Evolutionary conservation across 192 early-diverging fungal genomes (phyloP).

Genomic region (Rhizoclosmatium globosum): DNA sequence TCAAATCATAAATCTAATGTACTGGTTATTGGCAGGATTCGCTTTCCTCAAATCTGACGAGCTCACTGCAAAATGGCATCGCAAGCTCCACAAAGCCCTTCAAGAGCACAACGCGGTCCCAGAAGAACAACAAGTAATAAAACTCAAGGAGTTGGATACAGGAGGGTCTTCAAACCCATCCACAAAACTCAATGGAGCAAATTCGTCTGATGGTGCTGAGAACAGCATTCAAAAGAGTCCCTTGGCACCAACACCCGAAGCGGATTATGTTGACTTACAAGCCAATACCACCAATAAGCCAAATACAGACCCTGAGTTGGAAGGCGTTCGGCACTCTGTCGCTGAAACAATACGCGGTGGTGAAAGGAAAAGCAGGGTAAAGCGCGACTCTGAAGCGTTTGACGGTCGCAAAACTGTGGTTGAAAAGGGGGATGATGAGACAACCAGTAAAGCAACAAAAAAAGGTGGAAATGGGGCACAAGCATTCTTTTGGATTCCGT

Average conservation of each 20-base stretch:
- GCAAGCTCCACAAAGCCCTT: constrained; percentile 64
- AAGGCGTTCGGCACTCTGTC: neutral
- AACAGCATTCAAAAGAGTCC: neutral
- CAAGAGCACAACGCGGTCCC: constrained; percentile 6
- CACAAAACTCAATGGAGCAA: neutral
- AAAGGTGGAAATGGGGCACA: neutral
- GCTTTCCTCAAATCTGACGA: constrained; percentile 59
- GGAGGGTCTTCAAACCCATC: neutral
- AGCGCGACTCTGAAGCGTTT: neutral
- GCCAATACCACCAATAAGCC: neutral
- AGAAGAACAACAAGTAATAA: neutral
- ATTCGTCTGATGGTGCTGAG: neutral
- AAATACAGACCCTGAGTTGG: neutral
- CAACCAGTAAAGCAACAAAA: neutral
- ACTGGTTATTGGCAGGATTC: neutral
- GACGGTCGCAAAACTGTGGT: neutral
- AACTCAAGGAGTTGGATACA: neutral
- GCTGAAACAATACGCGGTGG: too few relatives aligned
- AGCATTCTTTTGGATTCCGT: constrained; percentile 86
- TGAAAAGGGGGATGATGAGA: too few relatives aligned
- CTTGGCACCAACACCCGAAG: neutral
- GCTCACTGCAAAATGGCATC: constrained; percentile 83
- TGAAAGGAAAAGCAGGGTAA: neutral
- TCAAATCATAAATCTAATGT: too few relatives aligned
- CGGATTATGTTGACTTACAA: neutral